Base-by-base conservation (phyloP, 768 basidiomycete genomes). In the Phaeotremella fagi region DNA sequence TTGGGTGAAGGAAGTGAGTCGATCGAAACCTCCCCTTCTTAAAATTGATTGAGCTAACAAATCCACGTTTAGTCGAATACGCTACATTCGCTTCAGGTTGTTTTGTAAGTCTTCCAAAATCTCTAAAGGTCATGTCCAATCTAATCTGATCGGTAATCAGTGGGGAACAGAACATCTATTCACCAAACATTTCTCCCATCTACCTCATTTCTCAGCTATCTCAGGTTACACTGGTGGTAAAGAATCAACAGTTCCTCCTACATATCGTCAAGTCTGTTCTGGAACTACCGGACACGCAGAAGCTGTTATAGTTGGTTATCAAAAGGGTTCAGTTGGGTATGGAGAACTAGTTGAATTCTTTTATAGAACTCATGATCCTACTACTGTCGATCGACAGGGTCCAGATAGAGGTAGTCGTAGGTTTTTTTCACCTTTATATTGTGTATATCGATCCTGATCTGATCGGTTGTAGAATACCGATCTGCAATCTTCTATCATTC, bases 331-430 rank as follows among this genome's bases (percentile, higher is more conserved):
- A 33, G 83, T 97, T 24, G 79, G 79, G 14, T 98, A 94, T 63
- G 88, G 78, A 6, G 85, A 94, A 70, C 83, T 97, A 28, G 88
- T 92, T 28, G 87, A 94, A 75, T 92, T 91, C 78, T 94, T 94
- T 76, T 94, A 90, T 74, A 82, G 94, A 42, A 89, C 88, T 0
- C 92, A 97, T 65, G 91, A 95, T 61, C 89, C 92, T 2, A 94
- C 90, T 36, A 87, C 88, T 0, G 66, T 80, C 50, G 84, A 94
- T 73, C 76, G 79, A 14, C 90, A 94, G 71, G 90, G 90, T 25
- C 78, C 65, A 1, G 90, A 94, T 64, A 68, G 66, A 2, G 90
- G 91, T 18, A 82, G 83, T 25, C 90, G 89, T 90, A 35, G 58
- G 75, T 71, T 27, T 29, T 26, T 14, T 36, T n/a, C 2, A 27